Base-by-base conservation (phyloP, 441 rosid species). In the Populus hybrid region DNA sequence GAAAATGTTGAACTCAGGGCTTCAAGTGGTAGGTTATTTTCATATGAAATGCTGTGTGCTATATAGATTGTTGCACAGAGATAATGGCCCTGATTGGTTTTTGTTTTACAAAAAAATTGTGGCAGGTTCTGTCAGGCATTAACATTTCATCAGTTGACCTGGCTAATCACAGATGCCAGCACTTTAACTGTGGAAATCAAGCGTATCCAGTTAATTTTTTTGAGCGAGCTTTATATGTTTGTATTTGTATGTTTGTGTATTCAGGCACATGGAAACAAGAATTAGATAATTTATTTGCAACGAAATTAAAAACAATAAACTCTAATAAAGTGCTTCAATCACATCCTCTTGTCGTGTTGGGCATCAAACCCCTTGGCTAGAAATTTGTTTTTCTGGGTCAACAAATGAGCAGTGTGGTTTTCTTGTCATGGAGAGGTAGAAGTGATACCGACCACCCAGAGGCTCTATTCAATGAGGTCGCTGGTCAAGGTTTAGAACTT, bases 41-140 rank as follows among this genome's bases (percentile, higher is more conserved):
- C 20, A 24, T 68, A 35, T 67, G 69, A 42, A 50, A 38, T 38
- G 31, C 16, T 40, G 71, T 70, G 23, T 64, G 28, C 76, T 28
- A 4, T 26, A 20, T 36, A 18, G 28, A 69, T 64, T 14, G 59
- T 10, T 3, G 29, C 29, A 10, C 3, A 12, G 33, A 50, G 4
- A 29, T 12, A 36, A 63, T 6, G 21, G 50, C 66, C 76, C 71
- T 71, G 61, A 77, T 65, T 56, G 68, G 74, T 76, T 56, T 4
- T 40, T 74, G n/a, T 61, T 23, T 64, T 36, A 50, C 74, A 64
- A 68, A 68, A 74, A 68, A 42, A 68, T 71, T 40, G 21, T 59
- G 77, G 71, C 80, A 74, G 84, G 84, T 76, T 63, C 33, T 8
- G 29, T 71, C 63, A 59, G 69, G 73, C 72, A 10, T 31, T 3